Evolutionary conservation across 2,329 filamentous ascomycete genomes (phyloP).

Genomic region (Pestalotiopsis sp.): DNA sequence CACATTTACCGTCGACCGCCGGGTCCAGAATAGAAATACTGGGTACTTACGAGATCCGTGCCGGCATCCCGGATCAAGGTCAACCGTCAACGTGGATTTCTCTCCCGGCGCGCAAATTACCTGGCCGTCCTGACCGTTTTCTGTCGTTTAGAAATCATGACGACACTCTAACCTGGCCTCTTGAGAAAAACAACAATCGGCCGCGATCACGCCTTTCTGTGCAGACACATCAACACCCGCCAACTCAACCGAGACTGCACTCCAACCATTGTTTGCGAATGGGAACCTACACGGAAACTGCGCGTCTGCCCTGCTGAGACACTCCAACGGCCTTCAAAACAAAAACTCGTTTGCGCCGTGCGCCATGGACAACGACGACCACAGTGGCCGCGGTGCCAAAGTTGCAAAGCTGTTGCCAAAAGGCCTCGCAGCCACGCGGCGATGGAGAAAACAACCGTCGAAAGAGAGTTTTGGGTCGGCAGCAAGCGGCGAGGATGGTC

Average conservation of each 20-base stretch:
- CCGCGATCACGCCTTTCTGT: background rate
- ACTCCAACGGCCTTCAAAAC: background rate
- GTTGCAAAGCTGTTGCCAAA: slow-evolving; percentile 58
- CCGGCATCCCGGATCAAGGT: background rate
- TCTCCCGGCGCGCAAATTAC: background rate
- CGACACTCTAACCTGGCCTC: background rate
- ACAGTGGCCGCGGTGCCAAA: slow-evolving; percentile 28
- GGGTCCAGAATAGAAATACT: background rate
- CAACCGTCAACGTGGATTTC: background rate
- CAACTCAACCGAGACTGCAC: background rate
- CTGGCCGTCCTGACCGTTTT: background rate
- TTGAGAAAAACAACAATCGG: background rate
- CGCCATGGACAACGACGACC: slow-evolving; percentile 20
- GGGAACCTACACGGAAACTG: background rate
- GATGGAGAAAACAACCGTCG: slow-evolving; percentile 48
- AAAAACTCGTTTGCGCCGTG: background rate
- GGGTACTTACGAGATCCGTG: background rate
- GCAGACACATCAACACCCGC: background rate
- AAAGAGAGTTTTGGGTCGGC: slow-evolving; percentile 37
- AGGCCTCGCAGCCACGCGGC: slow-evolving; percentile 49
- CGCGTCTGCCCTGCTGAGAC: background rate
- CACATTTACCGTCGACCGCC: background rate
- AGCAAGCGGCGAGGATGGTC: slow-evolving; percentile 31
- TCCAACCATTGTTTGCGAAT: background rate
- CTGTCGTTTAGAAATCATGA: background rate